phyloP scores from a whole-genome alignment of 352 stramenopile species.

The Phytophthora boehmeriae region DNA sequence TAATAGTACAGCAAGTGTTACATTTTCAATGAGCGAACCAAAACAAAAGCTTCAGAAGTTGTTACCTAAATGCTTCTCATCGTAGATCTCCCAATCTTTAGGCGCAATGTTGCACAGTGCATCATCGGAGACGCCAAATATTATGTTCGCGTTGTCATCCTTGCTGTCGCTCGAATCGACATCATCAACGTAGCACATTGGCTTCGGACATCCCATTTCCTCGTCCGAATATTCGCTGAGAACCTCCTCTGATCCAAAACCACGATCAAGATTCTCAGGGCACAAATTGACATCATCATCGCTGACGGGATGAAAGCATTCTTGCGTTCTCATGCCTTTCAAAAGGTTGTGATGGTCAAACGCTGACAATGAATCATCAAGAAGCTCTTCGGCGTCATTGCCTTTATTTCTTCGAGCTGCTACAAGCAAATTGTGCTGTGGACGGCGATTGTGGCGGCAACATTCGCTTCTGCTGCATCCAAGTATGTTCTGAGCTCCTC shows the following conservation, averaged over 20 bases:
- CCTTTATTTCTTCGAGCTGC: conserved; percentile 5
- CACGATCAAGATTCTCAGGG: conserved; percentile 9
- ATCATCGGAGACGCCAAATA: conserved; percentile 10
- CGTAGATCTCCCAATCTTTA: conserved; percentile 12
- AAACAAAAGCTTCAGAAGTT: conserved; percentile 2
- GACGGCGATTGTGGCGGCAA: conserved; percentile 4
- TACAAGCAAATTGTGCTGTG: not conserved
- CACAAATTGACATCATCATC: conserved; percentile 14
- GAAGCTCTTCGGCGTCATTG: conserved; percentile 4
- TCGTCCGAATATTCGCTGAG: conserved; percentile 2
- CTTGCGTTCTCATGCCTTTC: conserved; percentile 8
- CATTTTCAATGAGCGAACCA: conserved; percentile 5
- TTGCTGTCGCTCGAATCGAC: conserved; percentile 12
- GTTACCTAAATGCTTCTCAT: conserved; percentile 13
- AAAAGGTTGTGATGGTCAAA: conserved; percentile 7
- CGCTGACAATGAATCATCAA: conserved; percentile 11
- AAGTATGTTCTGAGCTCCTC: conserved; percentile 8
- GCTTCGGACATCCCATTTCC: conserved; percentile 8
- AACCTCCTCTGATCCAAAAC: conserved; percentile 3
- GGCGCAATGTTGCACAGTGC: conserved; percentile 11
- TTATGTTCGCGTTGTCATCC: conserved; percentile 9
- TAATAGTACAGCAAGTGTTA: conserved; percentile 8
- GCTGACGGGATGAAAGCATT: conserved; percentile 3
- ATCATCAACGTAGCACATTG: conserved; percentile 9
- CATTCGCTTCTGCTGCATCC: conserved; percentile 7